A percentile compares a stretch with the other conserved stretches of the same genome.
These are phyloP conservation scores for Gracilaria vermiculophylla DNA, from an alignment of 23 red algal genomes.

Conservation along the genomic window DNA sequence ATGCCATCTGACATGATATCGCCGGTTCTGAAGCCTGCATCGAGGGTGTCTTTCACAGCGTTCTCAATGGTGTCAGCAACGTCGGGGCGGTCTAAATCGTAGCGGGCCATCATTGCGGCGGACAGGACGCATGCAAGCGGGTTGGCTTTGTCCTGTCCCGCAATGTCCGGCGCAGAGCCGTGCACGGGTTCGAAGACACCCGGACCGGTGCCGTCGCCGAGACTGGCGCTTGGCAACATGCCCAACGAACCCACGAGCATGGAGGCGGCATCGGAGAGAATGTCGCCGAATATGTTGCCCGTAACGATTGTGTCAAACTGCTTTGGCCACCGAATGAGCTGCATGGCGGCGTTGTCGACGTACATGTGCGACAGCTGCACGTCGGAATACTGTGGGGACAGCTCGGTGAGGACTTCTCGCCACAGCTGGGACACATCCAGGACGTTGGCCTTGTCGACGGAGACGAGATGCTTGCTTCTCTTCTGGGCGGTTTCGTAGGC, in stretches of 20 bases:
- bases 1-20: conserved; percentile 92
- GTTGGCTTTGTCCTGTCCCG: conserved; percentile 93
- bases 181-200: conserved; percentile 96
- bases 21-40: conserved; percentile 77
- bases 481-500: conserved; percentile 71
- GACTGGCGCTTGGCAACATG: conserved; percentile 91
- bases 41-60: conserved; percentile 86
- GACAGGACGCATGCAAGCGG: conserved; percentile 90
- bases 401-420: conserved; percentile 75
- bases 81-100: conserved; percentile 78
- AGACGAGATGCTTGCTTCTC: conserved; percentile 56
- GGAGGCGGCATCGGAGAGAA: conserved; percentile 90
- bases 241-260: conserved; percentile 93
- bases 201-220: conserved; percentile 80
- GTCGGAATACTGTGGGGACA: conserved; percentile 66
- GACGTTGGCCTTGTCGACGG: conserved; percentile 97
- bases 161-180: conserved; percentile 98
- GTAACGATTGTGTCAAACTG: conserved; percentile 98
- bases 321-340: conserved; percentile 87
- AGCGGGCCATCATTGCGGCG: conserved; percentile 90
- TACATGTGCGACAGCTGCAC: conserved; percentile 95
- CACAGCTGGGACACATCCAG: conserved; percentile 92
- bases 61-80: conserved; percentile 81
- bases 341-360: conserved; percentile 98
- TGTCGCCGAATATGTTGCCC: conserved; percentile 97